Base-by-base conservation (phyloP, 257 asterid species). In the Salvia hispanica region DNA sequence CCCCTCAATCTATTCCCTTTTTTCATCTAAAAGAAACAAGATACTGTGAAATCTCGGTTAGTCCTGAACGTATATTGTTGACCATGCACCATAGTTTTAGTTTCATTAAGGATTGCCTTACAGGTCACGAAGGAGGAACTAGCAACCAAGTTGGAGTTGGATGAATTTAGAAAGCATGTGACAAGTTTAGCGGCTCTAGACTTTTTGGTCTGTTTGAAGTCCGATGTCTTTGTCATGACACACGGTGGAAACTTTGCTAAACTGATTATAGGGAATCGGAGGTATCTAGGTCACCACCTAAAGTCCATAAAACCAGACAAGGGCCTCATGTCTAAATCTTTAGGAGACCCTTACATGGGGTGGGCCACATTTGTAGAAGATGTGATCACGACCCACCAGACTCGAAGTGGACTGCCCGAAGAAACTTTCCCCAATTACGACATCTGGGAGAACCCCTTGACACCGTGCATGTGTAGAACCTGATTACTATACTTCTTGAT, bases 291-390 rank as follows among this genome's bases (percentile, higher is more conserved):
- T 64, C 99, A 94, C 84, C 89, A 60, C 71, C 88, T 33, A 54
- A 94, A 91, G 72, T 94, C 99, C 74, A 87, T 94, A 64, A 94
- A 94, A 81, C 99, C 99, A 0, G 99, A 94, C 79, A 94, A 94
- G 82, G 96, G 96, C 50, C 87, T 94, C 21, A 79, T 94, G 98
- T 91, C 99, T 47, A 91, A 94, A 82, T 94, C 98, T 8, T 76
- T 91, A 71, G 99, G 98, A 21, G 99, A 94, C 71, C 99, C 98
- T n/a, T 94, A 91, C 70, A 89, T 89, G 96, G 98, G 99, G 1
- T 94, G 99, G 99, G 98, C 99, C 53, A 79, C 88, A 56, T 91
- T 94, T 45, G 95, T 89, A 21, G 99, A 94, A 76, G 99, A 94
- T 7, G 95, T 84, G 51, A 74, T 89, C 36, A 76, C 78, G 14